phyloP scores from a whole-genome alignment of 768 basidiomycete species.

The Calocybe indica region DNA sequence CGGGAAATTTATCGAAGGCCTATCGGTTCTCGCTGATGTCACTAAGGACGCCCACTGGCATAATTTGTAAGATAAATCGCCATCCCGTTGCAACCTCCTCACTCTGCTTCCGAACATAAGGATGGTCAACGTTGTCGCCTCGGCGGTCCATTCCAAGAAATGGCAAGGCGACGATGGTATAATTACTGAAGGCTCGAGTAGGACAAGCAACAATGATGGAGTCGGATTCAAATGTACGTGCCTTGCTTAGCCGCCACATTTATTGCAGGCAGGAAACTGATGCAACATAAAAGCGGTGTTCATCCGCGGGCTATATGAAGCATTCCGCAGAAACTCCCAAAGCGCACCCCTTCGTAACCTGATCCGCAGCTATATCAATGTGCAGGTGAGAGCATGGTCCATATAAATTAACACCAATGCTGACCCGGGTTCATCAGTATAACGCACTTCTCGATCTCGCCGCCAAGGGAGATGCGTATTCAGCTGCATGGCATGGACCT shows the following conservation, averaged over 20 bases:
- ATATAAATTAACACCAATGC: neutral
- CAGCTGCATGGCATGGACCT: slow-evolving; percentile 40
- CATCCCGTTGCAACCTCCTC: slow-evolving; percentile 2
- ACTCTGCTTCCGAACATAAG: slow-evolving; percentile 14
- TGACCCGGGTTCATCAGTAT: slow-evolving; percentile 23
- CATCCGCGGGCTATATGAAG: slow-evolving; percentile 43
- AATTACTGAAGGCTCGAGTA: slow-evolving; percentile 44
- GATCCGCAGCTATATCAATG: slow-evolving; percentile 44
- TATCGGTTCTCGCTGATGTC: slow-evolving; percentile 37
- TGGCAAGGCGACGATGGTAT: slow-evolving; percentile 48
- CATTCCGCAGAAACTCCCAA: slow-evolving; percentile 29
- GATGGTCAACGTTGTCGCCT: slow-evolving; percentile 29
- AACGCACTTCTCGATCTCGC: slow-evolving; percentile 46
- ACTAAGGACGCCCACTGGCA: slow-evolving; percentile 37
- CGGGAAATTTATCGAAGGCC: slow-evolving; percentile 48
- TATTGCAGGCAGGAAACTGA: no score
- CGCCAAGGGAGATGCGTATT: slow-evolving; percentile 35
- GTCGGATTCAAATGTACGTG: slow-evolving; percentile 46
- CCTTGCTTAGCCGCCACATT: neutral
- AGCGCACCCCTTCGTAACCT: slow-evolving; percentile 32
- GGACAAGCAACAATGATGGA: slow-evolving; percentile 34
- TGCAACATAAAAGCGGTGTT: slow-evolving; percentile 25
- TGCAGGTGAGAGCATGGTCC: slow-evolving; percentile 31
- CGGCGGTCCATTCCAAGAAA: slow-evolving; percentile 32
- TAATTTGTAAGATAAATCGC: slow-evolving; percentile 24